Evolutionary conservation across 2,329 filamentous ascomycete genomes (phyloP), one percentile per base, ranked within the genome.

Genomic region (Sclerotiophoma versabilis): DNA sequence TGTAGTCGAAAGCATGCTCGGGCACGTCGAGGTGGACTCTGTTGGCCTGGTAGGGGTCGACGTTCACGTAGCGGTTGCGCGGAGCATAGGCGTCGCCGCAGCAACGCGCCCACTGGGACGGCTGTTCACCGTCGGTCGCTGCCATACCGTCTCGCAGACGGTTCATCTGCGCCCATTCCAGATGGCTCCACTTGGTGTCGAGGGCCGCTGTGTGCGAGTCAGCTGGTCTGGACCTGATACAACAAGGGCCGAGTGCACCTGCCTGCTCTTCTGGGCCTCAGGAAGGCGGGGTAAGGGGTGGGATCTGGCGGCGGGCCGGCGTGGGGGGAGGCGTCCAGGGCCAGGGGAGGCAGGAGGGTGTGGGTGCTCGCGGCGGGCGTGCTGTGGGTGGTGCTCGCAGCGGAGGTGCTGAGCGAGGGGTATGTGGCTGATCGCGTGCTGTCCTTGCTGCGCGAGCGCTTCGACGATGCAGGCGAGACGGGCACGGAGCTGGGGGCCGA

Each of bases 21-120:
- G 91, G 87, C 1, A 97, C 93, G 32, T 84, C 83, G 15, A 99
- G 84, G 72, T 86, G 88, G 50, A 99, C 83, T 30, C 95, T 87
- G 69, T 96, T 96, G 71, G 90, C 87, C 58, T 89, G 87, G 86
- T 91, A 99, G 0, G 93, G 92, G 71, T 93, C 89, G 59, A 99
- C 91, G 70, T 98, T 96, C 48, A 82, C 75, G 76, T 98, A 99
- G 49, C 95, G 87, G 75, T 98, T 96, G 63, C 93, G 84, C 29
- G 77, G 73, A 54, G 80, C 81, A 59, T 85, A 79, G 41, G 85
- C 81, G 8, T 84, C 79, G 20, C 82, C 81, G 23, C 76, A 77
- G 43, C 89, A 81, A 48, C 87, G 81, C 3, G 85, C 81, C 80
- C 82, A 89, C 58, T 79, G 79, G 45, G 76, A 71, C 14, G 80